These are phyloP conservation scores for Physcomitrellopsis africana DNA, from an alignment of 225 moss, liverwort and hornwort species.

Conservation along the genomic window DNA sequence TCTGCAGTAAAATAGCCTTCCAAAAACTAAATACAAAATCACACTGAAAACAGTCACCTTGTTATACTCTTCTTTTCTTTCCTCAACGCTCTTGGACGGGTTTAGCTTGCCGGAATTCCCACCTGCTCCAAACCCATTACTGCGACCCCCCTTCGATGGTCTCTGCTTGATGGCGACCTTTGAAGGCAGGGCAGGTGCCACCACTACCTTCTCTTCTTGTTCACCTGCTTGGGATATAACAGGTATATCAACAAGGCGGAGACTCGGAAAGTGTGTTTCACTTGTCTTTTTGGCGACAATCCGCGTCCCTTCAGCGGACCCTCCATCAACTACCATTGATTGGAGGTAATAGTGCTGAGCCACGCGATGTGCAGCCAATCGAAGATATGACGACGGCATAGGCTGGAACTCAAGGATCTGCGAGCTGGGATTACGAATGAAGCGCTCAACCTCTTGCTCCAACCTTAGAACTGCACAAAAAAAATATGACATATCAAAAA, in stretches of 20 bases:
- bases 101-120: slow-evolving; percentile 65
- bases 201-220: slow-evolving; percentile 70
- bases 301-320: slow-evolving; percentile 78
- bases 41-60: slow-evolving; percentile 40
- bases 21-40: neutral
- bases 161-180: slow-evolving; percentile 98
- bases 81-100: slow-evolving; percentile 88
- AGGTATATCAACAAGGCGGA: slow-evolving; percentile 85
- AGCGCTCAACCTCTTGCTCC: slow-evolving; percentile 97
- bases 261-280: slow-evolving; percentile 77
- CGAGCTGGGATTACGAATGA: slow-evolving; percentile 78
- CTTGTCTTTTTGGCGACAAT: slow-evolving; percentile 86
- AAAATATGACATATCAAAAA: slow-evolving; percentile 10
- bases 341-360: slow-evolving; percentile 95
- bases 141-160: slow-evolving; percentile 69
- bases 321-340: slow-evolving; percentile 91
- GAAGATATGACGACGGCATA: slow-evolving; percentile 95
- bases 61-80: slow-evolving; percentile 97
- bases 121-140: slow-evolving; percentile 61
- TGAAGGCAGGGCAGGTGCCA: slow-evolving; percentile 55
- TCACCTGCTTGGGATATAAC: slow-evolving; percentile 53
- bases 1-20: neutral
- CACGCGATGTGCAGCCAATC: slow-evolving; percentile 95
- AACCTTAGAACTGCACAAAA: slow-evolving; percentile 76
- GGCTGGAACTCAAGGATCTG: slow-evolving; percentile 95